Base-by-base conservation (phyloP, 805 yeast species). In the Brettanomyces nanus region DNA sequence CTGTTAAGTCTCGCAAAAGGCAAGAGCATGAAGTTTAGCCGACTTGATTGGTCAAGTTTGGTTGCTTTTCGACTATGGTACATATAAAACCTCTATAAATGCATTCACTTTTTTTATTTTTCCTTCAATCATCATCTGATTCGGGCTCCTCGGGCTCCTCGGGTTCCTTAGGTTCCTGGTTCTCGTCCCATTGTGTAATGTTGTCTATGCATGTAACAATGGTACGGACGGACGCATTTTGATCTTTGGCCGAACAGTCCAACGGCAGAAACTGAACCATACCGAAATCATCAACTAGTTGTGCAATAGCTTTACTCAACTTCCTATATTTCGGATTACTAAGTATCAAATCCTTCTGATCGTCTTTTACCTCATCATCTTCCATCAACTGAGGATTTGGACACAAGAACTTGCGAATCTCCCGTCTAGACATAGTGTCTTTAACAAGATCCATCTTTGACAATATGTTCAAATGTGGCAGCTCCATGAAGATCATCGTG, bases 241-340 rank as follows among this genome's bases (percentile, higher is more conserved):
- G 81, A 7, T 85, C 77, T 37, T 56, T 57, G 50, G 69, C 68
- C 21, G 68, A 58, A 46, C 79, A 73, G 53, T 87, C 94, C 45
- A 92, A 68, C 0, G 98, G 97, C 46, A 92, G 63, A 54, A 87
- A 92, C 56, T 92, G 97, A 3, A 92, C 97, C 99, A 92, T 92
- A 5, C 98, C 98, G 58, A 92, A 92, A 52, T 92, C 99, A 54
- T 92, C 97, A 26, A 89, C 94, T 47, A 92, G 66, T 45, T 82
- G 78, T 0, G 97, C 96, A 48, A 92, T 87, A 13, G 89, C 73
- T 48, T 73, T 73, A 56, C 86, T 90, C 42, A 92, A 69, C 44
- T 68, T 75, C 28, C 78, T 71, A 53, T 78, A 90, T 51, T 72
- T 80, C 10, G 76, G 75, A 49, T 73, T 75, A 7, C 54, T 43